Base-by-base conservation (phyloP, 805 yeast genomes). In the Schwanniomyces polymorphus region DNA sequence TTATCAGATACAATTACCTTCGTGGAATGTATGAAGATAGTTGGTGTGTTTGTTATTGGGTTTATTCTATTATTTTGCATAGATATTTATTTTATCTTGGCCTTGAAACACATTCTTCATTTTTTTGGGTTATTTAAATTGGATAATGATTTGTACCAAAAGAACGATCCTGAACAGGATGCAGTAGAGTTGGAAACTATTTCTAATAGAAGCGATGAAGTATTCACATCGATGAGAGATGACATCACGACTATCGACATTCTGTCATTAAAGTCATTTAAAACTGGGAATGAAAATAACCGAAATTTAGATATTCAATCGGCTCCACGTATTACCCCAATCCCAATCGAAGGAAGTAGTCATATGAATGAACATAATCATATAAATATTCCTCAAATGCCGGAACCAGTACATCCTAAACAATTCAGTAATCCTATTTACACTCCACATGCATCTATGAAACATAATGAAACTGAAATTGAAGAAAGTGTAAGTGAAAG, bases 1-100 rank as follows among this genome's bases (percentile, higher is more conserved):
- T 71, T 86, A 44, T 78, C 88, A 10, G 76, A 79, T n/a, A 78
- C 78, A 50, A 83, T 88, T 41, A 71, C 84, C 14, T 84, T 83
- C 38, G 78, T 75, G 18, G 92, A 87, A 54, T 88, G 88, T 9
- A 70, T 85, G 54, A 83, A 83, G 43, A 87, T 87, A 31, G 88
- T 87, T 0, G 92, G 84, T 0, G 87, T 86, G 6, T 88, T 86
- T 54, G 72, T 84, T 6, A 52, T 86, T 42, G 92, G 94, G 0
- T 84, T 83, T 53, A 44, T 84, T 2, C 57, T 54, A 1, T 52
- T 81, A 21, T 75, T 84, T 55, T 68, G 78, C 48, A 72, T 75
- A 4, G 69, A 73, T 53, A 69, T 72, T 4, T 72, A 67, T 52
- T 70, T 50, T 66, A 81, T 59, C n/a, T 44, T 56, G 35, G 49